Evolutionary conservation across 208 protist genomes (phyloP), one percentile per base, ranked within the genome.

Genomic region (Trypanosoma melophagium): DNA sequence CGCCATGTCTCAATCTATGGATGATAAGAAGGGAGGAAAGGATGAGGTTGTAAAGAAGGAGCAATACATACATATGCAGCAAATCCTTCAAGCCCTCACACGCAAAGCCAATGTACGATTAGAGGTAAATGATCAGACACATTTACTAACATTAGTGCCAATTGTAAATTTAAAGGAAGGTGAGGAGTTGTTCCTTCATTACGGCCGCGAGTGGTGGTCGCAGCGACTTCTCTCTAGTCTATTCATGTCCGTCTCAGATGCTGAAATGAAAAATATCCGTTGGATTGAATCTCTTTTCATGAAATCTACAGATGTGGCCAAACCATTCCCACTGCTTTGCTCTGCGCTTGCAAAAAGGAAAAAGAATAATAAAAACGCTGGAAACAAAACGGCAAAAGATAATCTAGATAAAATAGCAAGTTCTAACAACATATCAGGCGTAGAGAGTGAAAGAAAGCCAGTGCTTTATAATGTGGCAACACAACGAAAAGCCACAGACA

Each of bases 181-280:
- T 16, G 81, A 88, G 2, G 90, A 96, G 77, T 66, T 96, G 51
- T 64, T 90, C 16, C 60, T 93, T 42, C 88, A 94, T 77, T 96
- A 96, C 68, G 87, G 90, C 28, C 77, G 87, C 4, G 87, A 92
- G 72, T 96, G 90, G 90, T 96, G 90, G 90, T 88, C 81, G 12
- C 71, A 87, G 10, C 81, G 82, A 14, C 63, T 94, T 35, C 80
- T 96, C 28, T 82, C 76, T 25, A 61, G 50, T 65, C 56, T 94
- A 40, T 75, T 96, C 53, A 71, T 93, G 38, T 63, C 68, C 49
- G 66, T 64, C 70, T 8, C 41, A 3, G 87, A 93, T 35, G 66
- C 40, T 4, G 57, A 86, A 22, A 84, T 93, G 75, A 3, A 9
- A 9, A 41, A 70, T 38, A 62, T 93, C 17, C 85, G 87, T 16